These are phyloP conservation scores for Ascochyta viciae-villosae DNA, from an alignment of 2,329 filamentous ascomycete genomes.

Conservation along the genomic window DNA sequence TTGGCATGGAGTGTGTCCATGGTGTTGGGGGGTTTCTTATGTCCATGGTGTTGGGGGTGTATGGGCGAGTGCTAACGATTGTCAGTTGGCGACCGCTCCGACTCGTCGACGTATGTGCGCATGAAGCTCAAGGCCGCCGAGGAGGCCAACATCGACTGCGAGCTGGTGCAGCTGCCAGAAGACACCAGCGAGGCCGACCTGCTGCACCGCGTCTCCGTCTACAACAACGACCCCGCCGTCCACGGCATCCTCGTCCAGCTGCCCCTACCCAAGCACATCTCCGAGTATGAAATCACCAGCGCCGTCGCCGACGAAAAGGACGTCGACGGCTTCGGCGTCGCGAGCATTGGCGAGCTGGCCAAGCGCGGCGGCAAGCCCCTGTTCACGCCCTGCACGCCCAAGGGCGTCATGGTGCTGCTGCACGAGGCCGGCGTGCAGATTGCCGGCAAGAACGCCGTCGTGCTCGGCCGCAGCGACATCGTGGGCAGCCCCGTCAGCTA, in stretches of 20 bases:
- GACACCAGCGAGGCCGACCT: slow-evolving; percentile 84
- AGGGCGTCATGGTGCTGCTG: slow-evolving; percentile 94
- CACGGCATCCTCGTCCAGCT: slow-evolving; percentile 95
- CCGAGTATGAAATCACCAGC: slow-evolving; percentile 89
- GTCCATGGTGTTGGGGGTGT: no score
- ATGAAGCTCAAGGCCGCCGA: slow-evolving; percentile 99
- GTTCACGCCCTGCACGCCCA: slow-evolving; percentile 94
- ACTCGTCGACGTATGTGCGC: slow-evolving; percentile 97
- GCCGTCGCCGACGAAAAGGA: slow-evolving; percentile 93
- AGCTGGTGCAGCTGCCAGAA: slow-evolving; percentile 83
- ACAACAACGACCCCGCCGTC: slow-evolving; percentile 86
- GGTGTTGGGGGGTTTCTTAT: no score
- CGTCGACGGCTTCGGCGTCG: slow-evolving; percentile 93
- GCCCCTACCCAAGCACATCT: slow-evolving; percentile 86
- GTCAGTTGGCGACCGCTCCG: slow-evolving; percentile 86
- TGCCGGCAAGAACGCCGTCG: slow-evolving; percentile 90
- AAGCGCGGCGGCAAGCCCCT: slow-evolving; percentile 90
- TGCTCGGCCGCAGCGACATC: slow-evolving; percentile 94
- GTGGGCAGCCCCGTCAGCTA: slow-evolving; percentile 97
- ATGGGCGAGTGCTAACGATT: slow-evolving; percentile 10
- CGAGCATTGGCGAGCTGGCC: slow-evolving; percentile 94
- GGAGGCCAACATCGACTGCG: slow-evolving; percentile 92
- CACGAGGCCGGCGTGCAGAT: slow-evolving; percentile 83
- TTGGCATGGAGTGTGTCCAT: no score
- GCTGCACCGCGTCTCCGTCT: slow-evolving; percentile 76